Conservation (phyloP, 2,329 filamentous ascomycete species). For the Xylogone sp. region DNA sequence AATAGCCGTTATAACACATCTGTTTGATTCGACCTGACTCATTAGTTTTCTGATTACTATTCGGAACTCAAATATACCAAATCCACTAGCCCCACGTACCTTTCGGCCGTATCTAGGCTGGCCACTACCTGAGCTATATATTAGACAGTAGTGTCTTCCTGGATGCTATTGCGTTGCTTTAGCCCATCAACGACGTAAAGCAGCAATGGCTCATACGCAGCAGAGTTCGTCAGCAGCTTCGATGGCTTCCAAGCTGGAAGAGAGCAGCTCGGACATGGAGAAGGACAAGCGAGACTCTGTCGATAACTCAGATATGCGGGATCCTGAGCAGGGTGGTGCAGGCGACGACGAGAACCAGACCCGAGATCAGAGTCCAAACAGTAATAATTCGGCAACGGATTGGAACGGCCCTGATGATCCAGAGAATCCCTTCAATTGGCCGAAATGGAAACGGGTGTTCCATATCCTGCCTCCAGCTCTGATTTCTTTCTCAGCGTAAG, state of each 20-base stretch:
- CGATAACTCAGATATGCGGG: not conserved
- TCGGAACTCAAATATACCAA: too few relatives aligned
- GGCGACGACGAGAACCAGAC: not conserved
- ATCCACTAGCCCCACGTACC: too few relatives aligned
- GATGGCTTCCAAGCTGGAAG: not conserved
- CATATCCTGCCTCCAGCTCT: conserved; percentile 18
- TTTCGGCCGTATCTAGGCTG: too few relatives aligned
- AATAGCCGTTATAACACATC: too few relatives aligned
- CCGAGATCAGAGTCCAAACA: not conserved
- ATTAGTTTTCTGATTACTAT: too few relatives aligned
- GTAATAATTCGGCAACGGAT: conserved; percentile 2
- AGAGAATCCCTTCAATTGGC: conserved; percentile 23
- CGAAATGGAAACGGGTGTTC: conserved; percentile 13
- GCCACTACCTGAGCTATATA: too few relatives aligned
- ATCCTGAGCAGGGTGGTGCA: not conserved
- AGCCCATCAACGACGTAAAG: not conserved
- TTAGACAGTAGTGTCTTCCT: too few relatives aligned
- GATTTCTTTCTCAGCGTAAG: conserved; percentile 23
- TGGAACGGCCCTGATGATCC: conserved; percentile 21
- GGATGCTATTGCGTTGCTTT: too few relatives aligned
- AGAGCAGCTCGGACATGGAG: not conserved
- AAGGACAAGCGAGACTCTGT: not conserved
- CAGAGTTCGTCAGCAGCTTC: not conserved
- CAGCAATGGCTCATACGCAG: not conserved
- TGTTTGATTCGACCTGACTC: too few relatives aligned